phyloP scores from a whole-genome alignment of 805 yeast species.

The Wickerhamomyces queroliae region DNA sequence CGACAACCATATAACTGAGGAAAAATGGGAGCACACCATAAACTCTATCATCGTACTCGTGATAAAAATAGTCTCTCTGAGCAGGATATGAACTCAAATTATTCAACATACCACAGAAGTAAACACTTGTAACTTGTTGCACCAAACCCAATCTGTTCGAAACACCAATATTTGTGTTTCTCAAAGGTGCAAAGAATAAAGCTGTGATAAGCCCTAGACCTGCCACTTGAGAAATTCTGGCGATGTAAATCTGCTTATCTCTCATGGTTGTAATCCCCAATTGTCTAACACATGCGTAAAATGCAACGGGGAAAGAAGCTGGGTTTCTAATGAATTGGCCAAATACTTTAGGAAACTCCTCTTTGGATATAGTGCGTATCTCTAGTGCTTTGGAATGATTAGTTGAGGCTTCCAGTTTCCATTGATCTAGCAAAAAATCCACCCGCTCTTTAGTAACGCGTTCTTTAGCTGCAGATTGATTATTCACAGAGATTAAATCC shows the following conservation, averaged over 20 bases:
- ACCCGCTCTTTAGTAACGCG: slow-evolving; percentile 27
- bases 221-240: slow-evolving; percentile 59
- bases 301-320: slow-evolving; percentile 28
- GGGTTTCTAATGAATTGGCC: slow-evolving; percentile 15
- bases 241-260: slow-evolving; percentile 52
- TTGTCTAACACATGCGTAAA: slow-evolving; percentile 22
- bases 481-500: slow-evolving; percentile 59
- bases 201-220: slow-evolving; percentile 62
- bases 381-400: not conserved
- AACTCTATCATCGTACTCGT: slow-evolving; percentile 69
- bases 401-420: not conserved
- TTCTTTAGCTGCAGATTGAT: slow-evolving; percentile 39
- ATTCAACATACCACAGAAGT: slow-evolving; percentile 75
- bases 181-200: slow-evolving; percentile 59
- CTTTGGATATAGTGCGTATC: slow-evolving; percentile 14
- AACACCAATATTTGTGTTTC: slow-evolving; percentile 42
- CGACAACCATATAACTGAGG: slow-evolving; percentile 50
- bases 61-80: slow-evolving; percentile 71
- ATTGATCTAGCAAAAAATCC: slow-evolving; percentile 5
- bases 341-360: slow-evolving; percentile 10
- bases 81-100: slow-evolving; percentile 71
- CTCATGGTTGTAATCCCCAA: slow-evolving; percentile 31
- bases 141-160: slow-evolving; percentile 67
- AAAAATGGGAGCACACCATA: slow-evolving; percentile 65
- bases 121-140: slow-evolving; percentile 67